Percentiles rank a stretch among this genome's conserved stretches.
Evolutionary conservation across 129 eudicot genomes (phyloP).

Genomic region (Helianthus tuberosus): DNA sequence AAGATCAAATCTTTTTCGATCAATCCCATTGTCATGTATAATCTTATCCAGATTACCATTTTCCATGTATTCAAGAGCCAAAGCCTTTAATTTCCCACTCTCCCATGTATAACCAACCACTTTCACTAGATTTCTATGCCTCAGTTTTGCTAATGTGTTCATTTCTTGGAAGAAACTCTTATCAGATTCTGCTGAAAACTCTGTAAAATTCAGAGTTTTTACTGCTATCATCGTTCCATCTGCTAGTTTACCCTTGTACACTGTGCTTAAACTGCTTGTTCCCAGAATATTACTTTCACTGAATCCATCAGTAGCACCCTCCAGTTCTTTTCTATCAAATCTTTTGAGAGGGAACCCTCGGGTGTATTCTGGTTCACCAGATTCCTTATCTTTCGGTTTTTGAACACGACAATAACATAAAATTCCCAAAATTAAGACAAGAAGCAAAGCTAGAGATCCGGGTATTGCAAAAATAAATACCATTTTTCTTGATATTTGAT

Average conservation of each 20-base stretch:
- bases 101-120: slow-evolving; percentile 92
- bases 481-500: slow-evolving; percentile 36
- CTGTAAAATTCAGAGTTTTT: slow-evolving; percentile 59
- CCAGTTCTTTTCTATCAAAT: slow-evolving; percentile 57
- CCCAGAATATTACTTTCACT: slow-evolving; percentile 62
- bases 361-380: slow-evolving; percentile 39
- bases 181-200: slow-evolving; percentile 65
- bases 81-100: slow-evolving; percentile 67
- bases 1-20: slow-evolving; percentile 53
- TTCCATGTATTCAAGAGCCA: slow-evolving; percentile 90
- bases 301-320: slow-evolving; percentile 62
- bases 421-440: slow-evolving; percentile 33
- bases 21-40: slow-evolving; percentile 52
- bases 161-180: slow-evolving; percentile 73
- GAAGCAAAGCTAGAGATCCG: slow-evolving; percentile 41
- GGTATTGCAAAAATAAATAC: slow-evolving; percentile 44
- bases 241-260: slow-evolving; percentile 78
- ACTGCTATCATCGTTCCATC: slow-evolving; percentile 69
- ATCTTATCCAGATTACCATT: slow-evolving; percentile 78
- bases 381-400: slow-evolving; percentile 22
- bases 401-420: slow-evolving; percentile 21
- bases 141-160: slow-evolving; percentile 52
- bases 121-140: slow-evolving; percentile 88
- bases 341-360: slow-evolving; percentile 47
- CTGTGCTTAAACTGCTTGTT: slow-evolving; percentile 71